Evolutionary conservation across 345 rosid genomes (phyloP).

Genomic region (Viola odorata): DNA sequence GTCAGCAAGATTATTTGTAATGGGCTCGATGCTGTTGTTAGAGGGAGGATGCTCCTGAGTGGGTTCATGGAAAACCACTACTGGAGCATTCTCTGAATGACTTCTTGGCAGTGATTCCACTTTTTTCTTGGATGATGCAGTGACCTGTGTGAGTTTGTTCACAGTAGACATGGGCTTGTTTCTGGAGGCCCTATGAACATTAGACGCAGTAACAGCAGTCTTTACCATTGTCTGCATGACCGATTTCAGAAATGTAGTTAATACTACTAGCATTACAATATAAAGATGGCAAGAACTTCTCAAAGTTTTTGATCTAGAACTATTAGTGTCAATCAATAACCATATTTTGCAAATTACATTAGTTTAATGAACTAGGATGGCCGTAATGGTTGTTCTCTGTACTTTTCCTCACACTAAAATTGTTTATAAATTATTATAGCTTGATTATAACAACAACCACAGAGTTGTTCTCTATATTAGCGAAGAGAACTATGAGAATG

Average conservation of each 20-base stretch:
- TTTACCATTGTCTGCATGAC: constrained; percentile 34
- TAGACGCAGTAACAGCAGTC: constrained; percentile 25
- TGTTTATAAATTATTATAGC: no score
- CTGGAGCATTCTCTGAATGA: constrained; percentile 21
- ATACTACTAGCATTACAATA: not conserved
- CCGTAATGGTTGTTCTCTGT: not conserved
- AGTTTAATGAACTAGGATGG: not conserved
- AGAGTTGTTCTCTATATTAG: not conserved
- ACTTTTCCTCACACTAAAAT: no score
- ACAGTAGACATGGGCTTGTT: constrained; percentile 22
- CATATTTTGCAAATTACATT: not conserved
- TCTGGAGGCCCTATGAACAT: constrained; percentile 31
- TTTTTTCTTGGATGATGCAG: constrained; percentile 32
- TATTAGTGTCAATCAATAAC: not conserved
- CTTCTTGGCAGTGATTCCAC: not conserved
- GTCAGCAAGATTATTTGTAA: constrained; percentile 24
- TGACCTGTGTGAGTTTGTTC: constrained; percentile 28
- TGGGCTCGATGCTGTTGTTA: constrained; percentile 24
- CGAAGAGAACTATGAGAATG: not conserved
- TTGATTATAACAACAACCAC: not conserved
- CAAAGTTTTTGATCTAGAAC: not conserved
- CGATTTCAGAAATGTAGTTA: constrained; percentile 6
- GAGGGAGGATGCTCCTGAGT: constrained; percentile 25
- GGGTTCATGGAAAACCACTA: constrained; percentile 33
- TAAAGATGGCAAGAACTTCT: not conserved